phyloP scores from a whole-genome alignment of 1,284 basidiomycete species.

The Irpex lacteus region DNA sequence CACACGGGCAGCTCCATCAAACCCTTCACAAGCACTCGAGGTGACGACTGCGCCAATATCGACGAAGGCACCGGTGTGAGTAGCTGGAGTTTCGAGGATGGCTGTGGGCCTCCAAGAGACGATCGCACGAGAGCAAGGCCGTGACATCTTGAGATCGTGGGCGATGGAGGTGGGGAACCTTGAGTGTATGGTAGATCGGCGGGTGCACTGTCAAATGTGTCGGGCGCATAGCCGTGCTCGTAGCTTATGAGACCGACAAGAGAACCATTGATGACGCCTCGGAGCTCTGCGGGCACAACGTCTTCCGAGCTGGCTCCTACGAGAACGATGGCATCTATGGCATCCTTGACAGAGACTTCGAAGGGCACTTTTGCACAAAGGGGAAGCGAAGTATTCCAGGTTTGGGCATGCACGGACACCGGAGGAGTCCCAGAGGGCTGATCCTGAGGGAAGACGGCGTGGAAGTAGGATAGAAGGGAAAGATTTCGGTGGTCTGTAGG shows the following conservation, averaged over 20 bases:
- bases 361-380: slow-evolving; percentile 71
- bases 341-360: slow-evolving; percentile 52
- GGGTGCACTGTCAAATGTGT: neutral
- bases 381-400: slow-evolving; percentile 72
- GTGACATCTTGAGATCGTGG: slow-evolving; percentile 55
- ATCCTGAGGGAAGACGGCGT: slow-evolving; percentile 50
- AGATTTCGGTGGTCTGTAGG: slow-evolving; percentile 76
- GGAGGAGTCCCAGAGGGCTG: slow-evolving; percentile 14
- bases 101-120: neutral
- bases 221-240: slow-evolving; percentile 31
- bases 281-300: slow-evolving; percentile 63
- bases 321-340: slow-evolving; percentile 63
- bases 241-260: slow-evolving; percentile 72
- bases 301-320: slow-evolving; percentile 75
- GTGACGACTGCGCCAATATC: slow-evolving; percentile 33
- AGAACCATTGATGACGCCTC: slow-evolving; percentile 75
- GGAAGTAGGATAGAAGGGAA: slow-evolving; percentile 80
- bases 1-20: slow-evolving; percentile 86
- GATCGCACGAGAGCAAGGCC: slow-evolving; percentile 77
- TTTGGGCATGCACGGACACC: slow-evolving; percentile 33
- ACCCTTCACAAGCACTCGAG: slow-evolving; percentile 71
- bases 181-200: slow-evolving; percentile 54
- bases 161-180: slow-evolving; percentile 48
- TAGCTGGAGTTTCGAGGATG: slow-evolving; percentile 51
- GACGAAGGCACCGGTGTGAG: slow-evolving; percentile 67